Conservation (phyloP, 2,329 filamentous ascomycete species). For the Penicillium freii region DNA sequence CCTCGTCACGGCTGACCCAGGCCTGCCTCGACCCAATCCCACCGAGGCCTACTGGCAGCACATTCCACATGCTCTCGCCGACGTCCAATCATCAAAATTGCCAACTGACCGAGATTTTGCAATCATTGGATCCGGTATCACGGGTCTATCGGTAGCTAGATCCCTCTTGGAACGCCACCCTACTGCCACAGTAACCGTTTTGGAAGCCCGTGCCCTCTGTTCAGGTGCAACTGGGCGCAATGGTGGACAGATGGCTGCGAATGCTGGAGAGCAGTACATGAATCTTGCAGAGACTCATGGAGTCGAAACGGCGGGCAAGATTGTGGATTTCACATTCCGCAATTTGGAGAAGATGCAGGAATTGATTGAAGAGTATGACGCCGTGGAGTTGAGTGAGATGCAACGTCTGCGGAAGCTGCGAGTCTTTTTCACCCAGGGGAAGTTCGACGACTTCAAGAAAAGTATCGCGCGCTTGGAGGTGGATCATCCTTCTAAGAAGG, state of each 20-base stretch:
- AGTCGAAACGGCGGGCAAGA: constrained; percentile 33
- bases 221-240: constrained; percentile 41
- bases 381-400: constrained; percentile 25
- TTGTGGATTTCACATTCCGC: constrained; percentile 40
- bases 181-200: constrained; percentile 29
- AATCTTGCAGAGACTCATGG: constrained; percentile 22
- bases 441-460: constrained; percentile 20
- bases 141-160: constrained; percentile 33
- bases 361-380: constrained; percentile 36
- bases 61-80: constrained; percentile 32
- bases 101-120: constrained; percentile 29
- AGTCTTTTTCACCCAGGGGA: constrained; percentile 23
- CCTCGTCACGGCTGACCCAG: constrained; percentile 31
- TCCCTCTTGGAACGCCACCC: constrained; percentile 31
- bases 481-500: constrained; percentile 24
- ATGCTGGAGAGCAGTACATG: constrained; percentile 29
- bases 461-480: constrained; percentile 23
- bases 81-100: constrained; percentile 29
- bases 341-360: constrained; percentile 40
- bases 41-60: constrained; percentile 41
- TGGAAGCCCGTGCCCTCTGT: constrained; percentile 38
- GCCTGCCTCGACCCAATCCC: constrained; percentile 37
- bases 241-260: constrained; percentile 35
- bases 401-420: constrained; percentile 26
- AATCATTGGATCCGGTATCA: constrained; percentile 41